phyloP scores from a whole-genome alignment of 805 yeast species.

The Nakazawaea wyomingensis region DNA sequence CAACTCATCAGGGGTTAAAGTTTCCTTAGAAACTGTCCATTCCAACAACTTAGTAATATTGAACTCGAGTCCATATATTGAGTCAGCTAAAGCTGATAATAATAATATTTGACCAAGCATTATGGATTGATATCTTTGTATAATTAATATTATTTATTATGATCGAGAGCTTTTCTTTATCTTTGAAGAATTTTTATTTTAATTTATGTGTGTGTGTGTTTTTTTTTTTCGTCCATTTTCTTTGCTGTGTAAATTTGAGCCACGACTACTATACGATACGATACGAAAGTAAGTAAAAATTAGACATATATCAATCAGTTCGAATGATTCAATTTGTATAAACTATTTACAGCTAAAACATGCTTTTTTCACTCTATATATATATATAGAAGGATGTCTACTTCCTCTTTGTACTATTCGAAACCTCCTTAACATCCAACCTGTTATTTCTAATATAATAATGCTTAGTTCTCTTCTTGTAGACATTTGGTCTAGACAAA shows the following conservation, averaged over 20 bases:
- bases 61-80: constrained; percentile 1
- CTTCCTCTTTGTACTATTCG: constrained; percentile 10
- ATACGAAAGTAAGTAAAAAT: too few relatives aligned
- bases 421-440: constrained; percentile 65
- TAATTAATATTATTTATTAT: not conserved
- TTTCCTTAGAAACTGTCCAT: constrained; percentile 5
- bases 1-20: constrained; percentile 47
- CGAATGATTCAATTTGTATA: too few relatives aligned
- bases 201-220: too few relatives aligned
- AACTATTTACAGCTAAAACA: too few relatives aligned
- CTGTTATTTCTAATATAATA: constrained; percentile 82
- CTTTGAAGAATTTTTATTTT: not conserved
- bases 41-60: constrained; percentile 17
- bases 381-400: too few relatives aligned
- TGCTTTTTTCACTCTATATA: too few relatives aligned
- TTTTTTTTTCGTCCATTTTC: too few relatives aligned
- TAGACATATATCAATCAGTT: too few relatives aligned
- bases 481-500: constrained; percentile 64
- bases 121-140: not conserved
- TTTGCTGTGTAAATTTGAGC: too few relatives aligned
- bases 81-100: constrained; percentile 3
- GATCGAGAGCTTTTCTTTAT: too few relatives aligned
- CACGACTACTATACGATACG: too few relatives aligned
- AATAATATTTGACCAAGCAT: not conserved
- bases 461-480: constrained; percentile 78